Evolutionary conservation across 352 stramenopile species (phyloP).

Genomic region (Pythium diclinum): DNA sequence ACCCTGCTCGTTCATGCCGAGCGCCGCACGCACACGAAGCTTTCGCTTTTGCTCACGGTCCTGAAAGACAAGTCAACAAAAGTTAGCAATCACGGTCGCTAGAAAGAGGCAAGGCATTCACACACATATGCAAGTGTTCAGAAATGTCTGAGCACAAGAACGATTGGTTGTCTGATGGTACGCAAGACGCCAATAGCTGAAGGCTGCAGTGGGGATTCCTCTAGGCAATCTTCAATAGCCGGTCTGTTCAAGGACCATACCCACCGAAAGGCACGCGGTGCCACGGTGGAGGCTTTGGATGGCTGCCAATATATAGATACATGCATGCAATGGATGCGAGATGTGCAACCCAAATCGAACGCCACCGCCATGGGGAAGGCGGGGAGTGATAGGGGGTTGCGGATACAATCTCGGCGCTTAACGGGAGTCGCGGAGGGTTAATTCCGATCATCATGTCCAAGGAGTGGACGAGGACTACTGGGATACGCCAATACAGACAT

Average conservation of each 20-base stretch:
- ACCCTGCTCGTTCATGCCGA: conserved; percentile 82
- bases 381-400: conserved; percentile 54
- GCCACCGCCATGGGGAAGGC: conserved; percentile 43
- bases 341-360: conserved; percentile 80
- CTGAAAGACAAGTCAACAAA: conserved; percentile 28
- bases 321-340: conserved; percentile 18
- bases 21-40: conserved; percentile 68
- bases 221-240: conserved; percentile 88
- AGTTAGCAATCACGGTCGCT: conserved; percentile 22
- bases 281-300: conserved; percentile 81
- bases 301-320: conserved; percentile 40
- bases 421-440: conserved; percentile 91
- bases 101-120: conserved; percentile 7
- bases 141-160: conserved; percentile 89
- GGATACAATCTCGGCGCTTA: conserved; percentile 71
- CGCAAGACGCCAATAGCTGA: conserved; percentile 84
- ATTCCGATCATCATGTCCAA: conserved; percentile 82
- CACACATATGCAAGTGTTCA: conserved; percentile 15
- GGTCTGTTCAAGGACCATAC: conserved; percentile 91
- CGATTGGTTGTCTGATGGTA: conserved; percentile 75
- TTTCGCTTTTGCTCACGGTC: conserved; percentile 86
- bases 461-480: conserved; percentile 84
- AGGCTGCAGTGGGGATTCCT: conserved; percentile 75
- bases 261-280: conserved; percentile 31
- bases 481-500: conserved; percentile 56